These are phyloP conservation scores for Colletotrichum chrysophilum DNA, from an alignment of 2,329 filamentous ascomycete species.

Conservation along the genomic window DNA sequence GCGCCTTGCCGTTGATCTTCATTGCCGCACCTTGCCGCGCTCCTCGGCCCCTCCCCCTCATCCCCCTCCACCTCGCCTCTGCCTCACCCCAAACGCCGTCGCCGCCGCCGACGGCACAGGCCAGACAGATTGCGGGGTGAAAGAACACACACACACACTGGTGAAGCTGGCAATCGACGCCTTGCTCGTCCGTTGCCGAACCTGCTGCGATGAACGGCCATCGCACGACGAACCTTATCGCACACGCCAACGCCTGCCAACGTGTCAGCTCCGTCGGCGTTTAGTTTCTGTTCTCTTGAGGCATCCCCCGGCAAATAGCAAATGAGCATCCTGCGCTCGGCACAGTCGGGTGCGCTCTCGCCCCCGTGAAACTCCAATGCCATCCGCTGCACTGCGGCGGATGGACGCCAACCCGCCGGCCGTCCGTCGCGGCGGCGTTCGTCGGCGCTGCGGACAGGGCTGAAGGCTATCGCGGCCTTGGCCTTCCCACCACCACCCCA, in stretches of 20 bases:
- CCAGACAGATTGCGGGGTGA: neutral
- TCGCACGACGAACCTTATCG: neutral
- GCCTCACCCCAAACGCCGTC: neutral
- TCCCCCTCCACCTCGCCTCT: neutral
- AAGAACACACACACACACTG: neutral
- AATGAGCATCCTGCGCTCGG: neutral
- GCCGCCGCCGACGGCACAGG: neutral
- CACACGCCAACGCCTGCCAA: neutral
- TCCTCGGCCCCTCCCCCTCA: neutral
- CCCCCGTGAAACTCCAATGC: neutral
- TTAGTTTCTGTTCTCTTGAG: neutral
- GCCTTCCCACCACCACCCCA: neutral
- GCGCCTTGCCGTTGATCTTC: neutral
- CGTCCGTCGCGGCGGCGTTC: neutral
- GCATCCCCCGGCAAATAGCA: neutral
- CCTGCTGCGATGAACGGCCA: neutral
- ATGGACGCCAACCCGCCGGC: neutral
- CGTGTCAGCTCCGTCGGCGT: neutral
- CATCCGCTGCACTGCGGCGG: neutral
- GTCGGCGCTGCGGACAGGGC: neutral
- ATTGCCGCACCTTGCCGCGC: neutral
- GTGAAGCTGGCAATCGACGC: neutral
- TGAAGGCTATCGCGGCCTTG: neutral
- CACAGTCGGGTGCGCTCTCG: neutral
- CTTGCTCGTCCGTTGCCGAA: neutral